These are phyloP conservation scores for Linnemannia exigua DNA, from an alignment of 192 early-diverging fungal genomes.

Conservation along the genomic window DNA sequence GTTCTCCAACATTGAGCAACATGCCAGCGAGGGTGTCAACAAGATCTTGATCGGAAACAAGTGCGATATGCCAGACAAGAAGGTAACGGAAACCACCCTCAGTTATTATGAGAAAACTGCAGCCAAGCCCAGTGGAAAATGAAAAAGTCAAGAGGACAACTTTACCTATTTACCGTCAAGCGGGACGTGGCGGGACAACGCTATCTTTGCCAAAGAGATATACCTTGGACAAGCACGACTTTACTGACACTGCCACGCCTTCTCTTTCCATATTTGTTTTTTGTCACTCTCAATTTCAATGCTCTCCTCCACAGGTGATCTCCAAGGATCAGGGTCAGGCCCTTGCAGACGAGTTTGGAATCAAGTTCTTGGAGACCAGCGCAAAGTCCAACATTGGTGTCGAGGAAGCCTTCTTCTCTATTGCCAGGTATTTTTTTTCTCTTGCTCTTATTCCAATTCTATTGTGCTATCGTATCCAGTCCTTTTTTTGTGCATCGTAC, in stretches of 20 bases:
- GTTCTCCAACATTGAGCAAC: conserved; percentile 99
- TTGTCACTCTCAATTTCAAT: too few relatives aligned
- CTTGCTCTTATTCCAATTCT: neutral
- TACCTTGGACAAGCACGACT: neutral
- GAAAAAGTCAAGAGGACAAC: neutral
- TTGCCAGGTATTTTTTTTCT: conserved; percentile 79
- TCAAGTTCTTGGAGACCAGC: conserved; percentile 97
- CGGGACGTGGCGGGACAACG: neutral
- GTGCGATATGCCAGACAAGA: conserved; percentile 97
- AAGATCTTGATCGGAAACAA: conserved; percentile 99
- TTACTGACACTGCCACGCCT: conserved; percentile 2
- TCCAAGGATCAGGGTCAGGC: conserved; percentile 95
- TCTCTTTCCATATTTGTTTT: neutral
- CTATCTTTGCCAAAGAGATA: neutral
- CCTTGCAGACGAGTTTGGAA: conserved; percentile 94
- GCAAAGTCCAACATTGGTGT: conserved; percentile 98
- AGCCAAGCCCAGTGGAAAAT: neutral
- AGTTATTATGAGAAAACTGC: neutral
- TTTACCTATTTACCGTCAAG: conserved; percentile 9
- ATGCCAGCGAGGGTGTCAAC: conserved; percentile 98
- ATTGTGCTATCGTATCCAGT: neutral
- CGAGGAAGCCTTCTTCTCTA: conserved; percentile 97
- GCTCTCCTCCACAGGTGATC: conserved; percentile 76
- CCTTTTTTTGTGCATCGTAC: neutral
- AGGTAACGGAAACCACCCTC: conserved; percentile 61